A percentile compares a stretch with the other conserved stretches of the same genome.
phyloP scores from a whole-genome alignment of 352 stramenopile genomes.

The Phytophthora multivora region DNA sequence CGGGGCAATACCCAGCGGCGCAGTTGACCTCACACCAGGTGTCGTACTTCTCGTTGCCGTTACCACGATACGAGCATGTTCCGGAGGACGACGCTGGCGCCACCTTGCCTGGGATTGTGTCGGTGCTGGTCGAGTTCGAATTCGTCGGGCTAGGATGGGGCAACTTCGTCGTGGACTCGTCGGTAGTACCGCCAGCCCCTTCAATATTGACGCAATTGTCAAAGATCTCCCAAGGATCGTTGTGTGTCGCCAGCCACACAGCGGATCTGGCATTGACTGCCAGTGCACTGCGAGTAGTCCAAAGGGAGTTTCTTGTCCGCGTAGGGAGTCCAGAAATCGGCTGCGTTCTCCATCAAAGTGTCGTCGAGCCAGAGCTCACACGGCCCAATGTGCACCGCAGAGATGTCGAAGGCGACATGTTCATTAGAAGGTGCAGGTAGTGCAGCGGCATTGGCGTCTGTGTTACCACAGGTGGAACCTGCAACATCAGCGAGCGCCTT shows the following conservation, averaged over 20 bases:
- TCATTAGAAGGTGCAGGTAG: slow-evolving; percentile 29
- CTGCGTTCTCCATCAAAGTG: slow-evolving; percentile 21
- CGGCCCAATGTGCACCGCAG: slow-evolving; percentile 40
- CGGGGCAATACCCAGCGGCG: slow-evolving; percentile 27
- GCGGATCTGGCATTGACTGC: slow-evolving; percentile 36
- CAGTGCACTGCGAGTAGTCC: slow-evolving; percentile 41
- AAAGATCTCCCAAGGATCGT: slow-evolving; percentile 48
- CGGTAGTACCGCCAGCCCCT: not conserved
- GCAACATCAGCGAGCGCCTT: slow-evolving; percentile 29
- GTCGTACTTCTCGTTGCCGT: slow-evolving; percentile 26
- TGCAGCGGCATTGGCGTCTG: slow-evolving; percentile 28
- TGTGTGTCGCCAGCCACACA: slow-evolving; percentile 58
- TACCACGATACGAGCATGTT: slow-evolving; percentile 8
- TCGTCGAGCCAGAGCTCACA: slow-evolving; percentile 49
- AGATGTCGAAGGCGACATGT: slow-evolving; percentile 35
- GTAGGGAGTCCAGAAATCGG: slow-evolving; percentile 41
- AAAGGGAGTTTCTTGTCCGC: slow-evolving; percentile 35
- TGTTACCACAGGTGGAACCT: slow-evolving; percentile 46
- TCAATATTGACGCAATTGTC: slow-evolving; percentile 46
- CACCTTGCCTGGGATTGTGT: slow-evolving; percentile 10
- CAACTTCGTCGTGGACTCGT: slow-evolving; percentile 2
- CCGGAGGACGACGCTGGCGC: slow-evolving; percentile 6
- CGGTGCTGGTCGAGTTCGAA: not conserved
- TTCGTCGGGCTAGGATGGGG: not conserved
- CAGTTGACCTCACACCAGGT: slow-evolving; percentile 39